phyloP scores from a whole-genome alignment of 2,329 filamentous ascomycete species.

The Fusarium dimerum region DNA sequence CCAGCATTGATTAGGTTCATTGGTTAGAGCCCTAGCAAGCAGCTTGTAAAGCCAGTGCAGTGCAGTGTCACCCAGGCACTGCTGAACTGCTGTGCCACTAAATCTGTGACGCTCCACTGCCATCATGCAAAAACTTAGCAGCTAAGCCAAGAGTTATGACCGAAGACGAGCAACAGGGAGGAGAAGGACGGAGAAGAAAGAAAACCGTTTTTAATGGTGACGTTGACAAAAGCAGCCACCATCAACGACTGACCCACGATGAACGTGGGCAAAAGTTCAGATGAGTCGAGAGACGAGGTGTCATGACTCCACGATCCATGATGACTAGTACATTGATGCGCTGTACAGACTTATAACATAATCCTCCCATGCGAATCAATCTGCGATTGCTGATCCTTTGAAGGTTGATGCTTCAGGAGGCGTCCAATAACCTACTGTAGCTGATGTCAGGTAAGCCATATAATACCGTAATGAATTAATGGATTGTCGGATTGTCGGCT shows the following conservation, averaged over 20 bases:
- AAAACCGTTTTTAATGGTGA: conserved; percentile 23
- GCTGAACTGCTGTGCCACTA: background rate
- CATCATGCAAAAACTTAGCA: background rate
- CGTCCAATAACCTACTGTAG: background rate
- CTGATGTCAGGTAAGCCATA: background rate
- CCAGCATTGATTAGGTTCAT: background rate
- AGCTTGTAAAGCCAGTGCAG: background rate
- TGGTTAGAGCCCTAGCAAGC: background rate
- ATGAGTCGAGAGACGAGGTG: conserved; percentile 9
- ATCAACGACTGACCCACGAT: background rate
- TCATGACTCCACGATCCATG: conserved; percentile 8
- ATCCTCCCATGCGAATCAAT: background rate
- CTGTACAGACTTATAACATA: background rate
- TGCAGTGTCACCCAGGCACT: background rate
- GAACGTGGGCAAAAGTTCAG: conserved; percentile 7
- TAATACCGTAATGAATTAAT: background rate
- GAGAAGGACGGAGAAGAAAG: conserved; percentile 4
- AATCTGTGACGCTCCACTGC: background rate
- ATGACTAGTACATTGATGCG: conserved; percentile 1
- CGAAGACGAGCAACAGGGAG: conserved; percentile 12
- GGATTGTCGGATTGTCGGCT: conserved; percentile 4
- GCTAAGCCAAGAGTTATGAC: conserved; percentile 26
- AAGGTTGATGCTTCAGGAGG: background rate
- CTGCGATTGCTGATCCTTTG: background rate
- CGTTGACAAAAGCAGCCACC: conserved; percentile 26